Evolutionary conservation across 2,329 filamentous ascomycete genomes (phyloP), one percentile per base, ranked within the genome.

Genomic region (Leptographium lundbergii): DNA sequence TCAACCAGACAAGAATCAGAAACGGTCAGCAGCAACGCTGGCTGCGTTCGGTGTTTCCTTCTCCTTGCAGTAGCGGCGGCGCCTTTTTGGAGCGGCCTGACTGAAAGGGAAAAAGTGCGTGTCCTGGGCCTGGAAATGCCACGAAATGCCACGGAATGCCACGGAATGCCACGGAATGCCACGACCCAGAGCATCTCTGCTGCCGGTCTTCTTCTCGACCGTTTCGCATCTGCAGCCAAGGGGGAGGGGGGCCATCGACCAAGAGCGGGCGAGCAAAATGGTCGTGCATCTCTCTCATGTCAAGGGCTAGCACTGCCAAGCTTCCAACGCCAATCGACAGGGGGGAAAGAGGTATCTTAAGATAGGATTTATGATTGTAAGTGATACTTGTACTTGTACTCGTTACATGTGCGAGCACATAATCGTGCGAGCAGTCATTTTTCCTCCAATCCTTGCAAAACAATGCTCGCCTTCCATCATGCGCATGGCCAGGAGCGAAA

Each of bases 1-100:
- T 10, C 45, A 10, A 47, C 9, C 22, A 36, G 34, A 36, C 29
- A 4, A 22, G 27, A 54, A 9, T 17, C 22, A 25, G 32, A 54
- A 54, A 39, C 32, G 34, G 53, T 25, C 34, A 24, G 29, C 32
- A 22, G 6, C 3, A 1, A 19, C n/a, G n/a, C n/a, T 17, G n/a
- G 53, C 53, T 42, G 27, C n/a, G n/a, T 36, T 25, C 34, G 53
- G n/a, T 13, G n/a, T n/a, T 39, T 24, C 45, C 47, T 57, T 27
- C 56, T 57, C 56, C 57, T 58, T 55, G 57, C 57, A 58, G 57
- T 54, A 58, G 50, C 22, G 57, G 57, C 42, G 57, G 36, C 50
- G 39, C 52, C 57, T 39, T 58, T 58, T 50, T 39, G 32, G 57
- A 10, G 29, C 19, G 27, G 45, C 24, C 25, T 19, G 14, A 51